Conservation (phyloP, 176 grass and related monocot species). For the Aegilops umbellulata region DNA sequence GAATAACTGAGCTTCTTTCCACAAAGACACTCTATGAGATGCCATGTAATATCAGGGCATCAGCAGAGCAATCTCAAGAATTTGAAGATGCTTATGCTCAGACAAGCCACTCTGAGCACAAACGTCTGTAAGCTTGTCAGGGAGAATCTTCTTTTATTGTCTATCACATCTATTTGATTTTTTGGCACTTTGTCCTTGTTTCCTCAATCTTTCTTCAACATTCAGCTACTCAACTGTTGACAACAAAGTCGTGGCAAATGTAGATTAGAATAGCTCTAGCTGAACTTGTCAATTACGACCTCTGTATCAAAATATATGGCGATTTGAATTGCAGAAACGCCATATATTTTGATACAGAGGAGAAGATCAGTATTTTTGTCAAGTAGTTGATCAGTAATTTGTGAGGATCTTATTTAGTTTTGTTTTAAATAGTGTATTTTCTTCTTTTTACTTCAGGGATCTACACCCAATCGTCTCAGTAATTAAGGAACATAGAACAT, state of each 20-base stretch:
- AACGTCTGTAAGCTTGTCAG: neutral
- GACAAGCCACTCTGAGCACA: neutral
- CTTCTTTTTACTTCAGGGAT: conserved; percentile 48
- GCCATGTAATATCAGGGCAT: neutral
- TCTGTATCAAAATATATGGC: too few species aligned
- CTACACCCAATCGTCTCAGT: conserved; percentile 77
- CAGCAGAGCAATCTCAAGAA: neutral
- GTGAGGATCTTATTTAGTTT: conserved; percentile 1
- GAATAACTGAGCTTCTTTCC: neutral
- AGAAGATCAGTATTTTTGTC: neutral
- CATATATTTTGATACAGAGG: too few species aligned
- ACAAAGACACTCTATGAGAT: neutral
- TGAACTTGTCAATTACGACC: neutral
- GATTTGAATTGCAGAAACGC: too few species aligned
- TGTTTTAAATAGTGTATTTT: neutral
- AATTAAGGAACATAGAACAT: conserved; percentile 90
- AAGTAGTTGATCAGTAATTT: neutral
- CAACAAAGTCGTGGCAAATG: neutral
- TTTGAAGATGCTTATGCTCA: neutral
- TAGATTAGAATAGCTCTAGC: neutral
- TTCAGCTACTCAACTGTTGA: neutral
- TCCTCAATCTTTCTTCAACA: neutral
- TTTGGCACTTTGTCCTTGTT: neutral
- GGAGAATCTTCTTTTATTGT: neutral
- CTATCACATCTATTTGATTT: neutral